Evolutionary conservation across 2,329 filamentous ascomycete genomes (phyloP).

Genomic region (Epichloe sibirici): DNA sequence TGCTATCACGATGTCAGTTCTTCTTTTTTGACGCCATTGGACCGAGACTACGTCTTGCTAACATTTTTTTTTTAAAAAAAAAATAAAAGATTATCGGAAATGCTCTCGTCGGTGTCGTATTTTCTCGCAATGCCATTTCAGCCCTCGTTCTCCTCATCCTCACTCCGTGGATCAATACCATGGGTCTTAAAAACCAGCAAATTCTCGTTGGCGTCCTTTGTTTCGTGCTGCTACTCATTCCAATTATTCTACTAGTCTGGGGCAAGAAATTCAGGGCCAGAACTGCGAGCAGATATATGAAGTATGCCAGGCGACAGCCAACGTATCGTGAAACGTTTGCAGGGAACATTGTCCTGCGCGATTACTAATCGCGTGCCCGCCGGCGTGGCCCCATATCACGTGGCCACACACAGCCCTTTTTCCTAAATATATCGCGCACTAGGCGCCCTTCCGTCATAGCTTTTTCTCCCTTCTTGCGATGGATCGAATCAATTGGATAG

Average conservation of each 20-base stretch:
- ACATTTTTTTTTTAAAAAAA: background rate
- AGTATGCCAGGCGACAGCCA: conserved; percentile 5
- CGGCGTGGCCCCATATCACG: too few relatives aligned
- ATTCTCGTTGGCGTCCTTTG: conserved; percentile 6
- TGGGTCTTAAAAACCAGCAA: conserved; percentile 11
- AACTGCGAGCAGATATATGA: conserved; percentile 5
- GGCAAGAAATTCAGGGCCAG: conserved; percentile 7
- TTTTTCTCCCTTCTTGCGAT: too few relatives aligned
- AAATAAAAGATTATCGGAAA: conserved; percentile 16
- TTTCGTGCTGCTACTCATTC: conserved; percentile 5
- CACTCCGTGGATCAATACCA: conserved; percentile 12
- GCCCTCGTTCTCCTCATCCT: conserved; percentile 12
- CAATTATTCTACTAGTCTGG: conserved; percentile 7
- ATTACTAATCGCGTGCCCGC: too few relatives aligned
- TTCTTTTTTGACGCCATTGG: background rate
- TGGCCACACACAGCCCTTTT: too few relatives aligned
- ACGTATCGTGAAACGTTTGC: conserved; percentile 1
- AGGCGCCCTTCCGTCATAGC: too few relatives aligned
- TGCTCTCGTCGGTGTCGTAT: conserved; percentile 13
- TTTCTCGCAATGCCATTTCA: conserved; percentile 13
- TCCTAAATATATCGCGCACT: too few relatives aligned
- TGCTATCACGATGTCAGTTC: conserved; percentile 22
- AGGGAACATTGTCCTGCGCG: too few relatives aligned
- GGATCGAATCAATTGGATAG: too few relatives aligned
- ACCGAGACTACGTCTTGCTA: background rate